Base-by-base conservation (phyloP, 805 yeast species). In the Blastobotrys mokoenaii region DNA sequence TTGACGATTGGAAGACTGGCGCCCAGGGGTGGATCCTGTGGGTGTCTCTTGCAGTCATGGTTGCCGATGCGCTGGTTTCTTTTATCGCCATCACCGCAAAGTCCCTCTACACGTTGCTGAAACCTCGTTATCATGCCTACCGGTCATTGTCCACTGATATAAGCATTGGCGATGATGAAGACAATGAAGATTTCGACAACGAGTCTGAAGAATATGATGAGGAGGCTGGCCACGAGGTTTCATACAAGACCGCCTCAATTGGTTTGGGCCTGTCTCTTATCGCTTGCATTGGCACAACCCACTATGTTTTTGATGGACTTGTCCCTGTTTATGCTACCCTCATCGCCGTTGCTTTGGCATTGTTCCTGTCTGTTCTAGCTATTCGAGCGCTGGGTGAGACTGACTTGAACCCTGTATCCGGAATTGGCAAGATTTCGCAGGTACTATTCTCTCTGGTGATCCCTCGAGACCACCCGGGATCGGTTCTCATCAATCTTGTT, bases 11-110 rank as follows among this genome's bases (percentile, higher is more conserved):
- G 97, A 81, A 84, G 55, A 73, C 76, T 20, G 97, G 97, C 2
- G 84, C 89, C 1, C 96, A 90, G 59, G 98, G 97, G 5, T 90
- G 98, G 98, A 86, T 93, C 45, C 70, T 90, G 61, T 90, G 98
- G 98, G 71, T 88, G 45, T 80, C 94, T 60, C 72, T 90, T 53
- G 81, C 96, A 18, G 87, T 89, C 41, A 90, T 90, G 98, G 86
- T 90, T 15, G 80, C 86, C 41, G 98, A 90, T 60, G 84, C 96
- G 7, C 69, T 86, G 3, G 85, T 89, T 3, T 82, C 95, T 1
- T 84, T 90, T 55, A 49, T 76, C 0, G 83, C 83, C 2, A 78
- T 83, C 4, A 70, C 79, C 0, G 50, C 62, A 2, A 76, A 68
- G 49, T 75, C 82, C 40, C 29, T 49, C n/a, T 38, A 44, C 25